Percentiles rank a stretch among this genome's conserved stretches.
These are phyloP conservation scores for Claviceps cyperi DNA, from an alignment of 2,329 filamentous ascomycete genomes.

Conservation along the genomic window DNA sequence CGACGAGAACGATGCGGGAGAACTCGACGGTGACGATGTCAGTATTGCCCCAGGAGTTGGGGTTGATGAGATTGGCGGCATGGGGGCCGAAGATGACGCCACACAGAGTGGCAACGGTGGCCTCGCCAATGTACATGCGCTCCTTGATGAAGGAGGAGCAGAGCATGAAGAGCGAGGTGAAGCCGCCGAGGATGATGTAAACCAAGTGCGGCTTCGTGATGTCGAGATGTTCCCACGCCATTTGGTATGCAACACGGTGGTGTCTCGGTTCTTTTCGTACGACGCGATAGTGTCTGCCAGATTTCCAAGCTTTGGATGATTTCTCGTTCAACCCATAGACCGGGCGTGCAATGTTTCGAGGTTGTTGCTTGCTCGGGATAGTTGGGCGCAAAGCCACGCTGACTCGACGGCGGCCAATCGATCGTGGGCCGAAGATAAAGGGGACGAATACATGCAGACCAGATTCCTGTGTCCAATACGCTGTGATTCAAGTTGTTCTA, in stretches of 20 bases:
- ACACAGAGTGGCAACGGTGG: conserved; percentile 79
- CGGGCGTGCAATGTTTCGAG: not conserved
- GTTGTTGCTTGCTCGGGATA: conserved; percentile 1
- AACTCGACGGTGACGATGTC: conserved; percentile 84
- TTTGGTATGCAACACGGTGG: conserved; percentile 16
- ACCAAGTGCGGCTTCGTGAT: conserved; percentile 95
- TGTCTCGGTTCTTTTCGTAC: no score
- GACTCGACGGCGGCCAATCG: conserved; percentile 6
- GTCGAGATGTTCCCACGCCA: conserved; percentile 69
- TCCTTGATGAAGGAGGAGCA: conserved; percentile 98
- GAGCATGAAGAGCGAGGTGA: conserved; percentile 96
- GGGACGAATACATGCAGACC: conserved; percentile 7
- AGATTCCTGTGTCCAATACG: not conserved
- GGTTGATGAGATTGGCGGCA: conserved; percentile 68
- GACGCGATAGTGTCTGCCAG: no score
- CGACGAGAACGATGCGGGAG: conserved; percentile 75
- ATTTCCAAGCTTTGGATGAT: not conserved
- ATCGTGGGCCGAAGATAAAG: conserved; percentile 5
- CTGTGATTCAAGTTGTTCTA: not conserved
- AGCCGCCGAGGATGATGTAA: conserved; percentile 94
- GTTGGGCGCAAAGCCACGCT: not conserved
- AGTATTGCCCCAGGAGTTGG: conserved; percentile 60
- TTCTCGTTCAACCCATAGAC: conserved; percentile 1
- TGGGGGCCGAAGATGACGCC: conserved; percentile 83
- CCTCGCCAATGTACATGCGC: conserved; percentile 95